Percentiles rank a stretch among this genome's conserved stretches.
phyloP scores from a whole-genome alignment of 2,329 filamentous ascomycete species.

The Pseudogymnoascus sp. region DNA sequence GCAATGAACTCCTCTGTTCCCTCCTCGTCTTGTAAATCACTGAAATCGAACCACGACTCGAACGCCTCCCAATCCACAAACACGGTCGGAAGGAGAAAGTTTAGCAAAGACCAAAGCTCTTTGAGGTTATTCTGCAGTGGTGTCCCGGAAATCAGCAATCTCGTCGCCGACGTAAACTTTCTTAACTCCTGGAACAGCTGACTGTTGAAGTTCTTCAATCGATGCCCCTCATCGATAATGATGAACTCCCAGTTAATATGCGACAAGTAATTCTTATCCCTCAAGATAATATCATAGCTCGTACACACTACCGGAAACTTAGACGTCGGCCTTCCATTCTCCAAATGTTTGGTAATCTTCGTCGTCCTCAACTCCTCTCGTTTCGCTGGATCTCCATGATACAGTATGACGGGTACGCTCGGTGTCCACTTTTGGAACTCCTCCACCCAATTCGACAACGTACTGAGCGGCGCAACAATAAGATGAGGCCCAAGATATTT shows the following conservation, averaged over 20 bases:
- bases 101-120: conserved; percentile 88
- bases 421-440: conserved; percentile 91
- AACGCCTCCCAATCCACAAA: conserved; percentile 93
- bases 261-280: conserved; percentile 72
- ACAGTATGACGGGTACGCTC: conserved; percentile 77
- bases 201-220: conserved; percentile 94
- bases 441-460: conserved; percentile 89
- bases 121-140: conserved; percentile 92
- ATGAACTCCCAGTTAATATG: conserved; percentile 95
- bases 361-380: conserved; percentile 68
- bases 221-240: conserved; percentile 94
- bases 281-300: conserved; percentile 91
- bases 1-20: conserved; percentile 71
- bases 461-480: conserved; percentile 84
- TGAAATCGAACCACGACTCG: conserved; percentile 95
- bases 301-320: conserved; percentile 90
- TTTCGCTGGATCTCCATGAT: conserved; percentile 76
- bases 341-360: conserved; percentile 62
- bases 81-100: conserved; percentile 86
- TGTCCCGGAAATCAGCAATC: conserved; percentile 88
- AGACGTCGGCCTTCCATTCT: conserved; percentile 47
- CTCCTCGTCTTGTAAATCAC: conserved; percentile 75
- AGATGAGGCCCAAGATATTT: conserved; percentile 79
- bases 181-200: conserved; percentile 83
- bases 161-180: conserved; percentile 81